Conservation (phyloP, 768 basidiomycete genomes). For the Panus rudis region DNA sequence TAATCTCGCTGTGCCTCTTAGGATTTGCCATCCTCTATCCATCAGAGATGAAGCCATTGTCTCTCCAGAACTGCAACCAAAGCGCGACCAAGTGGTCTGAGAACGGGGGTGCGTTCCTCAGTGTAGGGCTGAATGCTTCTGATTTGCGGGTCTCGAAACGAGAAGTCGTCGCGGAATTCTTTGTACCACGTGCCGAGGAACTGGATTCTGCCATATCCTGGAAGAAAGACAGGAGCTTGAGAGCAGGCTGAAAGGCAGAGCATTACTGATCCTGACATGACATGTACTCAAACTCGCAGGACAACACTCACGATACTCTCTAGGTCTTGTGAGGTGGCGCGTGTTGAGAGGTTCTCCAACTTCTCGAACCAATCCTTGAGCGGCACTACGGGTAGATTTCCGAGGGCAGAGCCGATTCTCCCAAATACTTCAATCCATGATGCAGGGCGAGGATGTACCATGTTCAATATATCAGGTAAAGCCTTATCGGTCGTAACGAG, state of each 20-base stretch:
- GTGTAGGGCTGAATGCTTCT: not conserved
- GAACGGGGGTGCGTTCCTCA: not conserved
- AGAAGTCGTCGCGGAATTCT: not conserved
- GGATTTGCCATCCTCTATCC: too few relatives aligned
- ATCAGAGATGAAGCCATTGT: not conserved
- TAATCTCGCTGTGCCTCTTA: too few relatives aligned
- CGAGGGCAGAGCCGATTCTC: not conserved
- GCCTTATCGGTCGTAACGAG: not conserved
- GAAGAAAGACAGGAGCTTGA: conserved; percentile 11
- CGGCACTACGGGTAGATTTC: conserved; percentile 6
- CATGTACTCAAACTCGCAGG: not conserved
- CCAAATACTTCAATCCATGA: conserved; percentile 7
- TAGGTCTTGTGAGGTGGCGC: conserved; percentile 1
- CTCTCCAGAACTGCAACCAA: conserved; percentile 2
- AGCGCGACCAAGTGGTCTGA: not conserved
- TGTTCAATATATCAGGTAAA: conserved; percentile 10
- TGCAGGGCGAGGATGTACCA: conserved; percentile 12
- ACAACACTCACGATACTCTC: conserved; percentile 7
- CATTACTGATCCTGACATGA: not conserved
- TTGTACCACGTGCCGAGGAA: not conserved
- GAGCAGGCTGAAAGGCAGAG: conserved; percentile 9
- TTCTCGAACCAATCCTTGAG: conserved; percentile 6
- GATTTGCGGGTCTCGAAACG: not conserved
- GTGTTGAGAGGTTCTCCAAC: conserved; percentile 2
- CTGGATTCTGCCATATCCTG: not conserved